A percentile compares a stretch with the other conserved stretches of the same genome.
Conservation (phyloP, 2,329 filamentous ascomycete genomes). For the Aureobasidium sp. region DNA sequence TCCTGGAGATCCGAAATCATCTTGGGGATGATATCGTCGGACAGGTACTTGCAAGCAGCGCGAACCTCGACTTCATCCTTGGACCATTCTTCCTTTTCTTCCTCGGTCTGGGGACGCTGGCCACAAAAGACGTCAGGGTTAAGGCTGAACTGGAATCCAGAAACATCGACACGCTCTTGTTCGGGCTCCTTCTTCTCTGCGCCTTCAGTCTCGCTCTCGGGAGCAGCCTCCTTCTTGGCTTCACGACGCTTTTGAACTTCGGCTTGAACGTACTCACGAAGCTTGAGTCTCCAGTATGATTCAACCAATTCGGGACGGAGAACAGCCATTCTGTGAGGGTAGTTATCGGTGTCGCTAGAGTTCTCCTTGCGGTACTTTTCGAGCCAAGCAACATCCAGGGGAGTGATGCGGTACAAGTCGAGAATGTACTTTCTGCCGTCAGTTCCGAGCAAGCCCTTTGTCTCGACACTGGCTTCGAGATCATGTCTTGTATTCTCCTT, state of each 20-base stretch:
- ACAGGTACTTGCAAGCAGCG: constrained; percentile 70
- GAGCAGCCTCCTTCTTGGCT: constrained; percentile 25
- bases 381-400: constrained; percentile 82
- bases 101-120: constrained; percentile 79
- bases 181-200: constrained; percentile 26
- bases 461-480: constrained; percentile 91
- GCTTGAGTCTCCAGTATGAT: constrained; percentile 70
- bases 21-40: constrained; percentile 69
- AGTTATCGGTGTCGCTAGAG: constrained; percentile 44
- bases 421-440: constrained; percentile 97
- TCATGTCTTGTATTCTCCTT: constrained; percentile 87
- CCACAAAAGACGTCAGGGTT: constrained; percentile 96
- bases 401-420: constrained; percentile 89
- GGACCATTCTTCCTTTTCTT: constrained; percentile 74
- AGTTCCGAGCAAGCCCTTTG: constrained; percentile 92
- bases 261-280: constrained; percentile 77
- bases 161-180: constrained; percentile 71
- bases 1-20: constrained; percentile 80
- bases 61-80: constrained; percentile 85
- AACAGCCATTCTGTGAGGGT: constrained; percentile 95
- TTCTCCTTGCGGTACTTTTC: constrained; percentile 56
- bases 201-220: constrained; percentile 21
- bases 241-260: constrained; percentile 59
- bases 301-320: constrained; percentile 85
- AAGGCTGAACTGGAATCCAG: constrained; percentile 75